These are phyloP conservation scores for Aspergillus tamarii DNA, from an alignment of 2,329 filamentous ascomycete species.

Conservation along the genomic window DNA sequence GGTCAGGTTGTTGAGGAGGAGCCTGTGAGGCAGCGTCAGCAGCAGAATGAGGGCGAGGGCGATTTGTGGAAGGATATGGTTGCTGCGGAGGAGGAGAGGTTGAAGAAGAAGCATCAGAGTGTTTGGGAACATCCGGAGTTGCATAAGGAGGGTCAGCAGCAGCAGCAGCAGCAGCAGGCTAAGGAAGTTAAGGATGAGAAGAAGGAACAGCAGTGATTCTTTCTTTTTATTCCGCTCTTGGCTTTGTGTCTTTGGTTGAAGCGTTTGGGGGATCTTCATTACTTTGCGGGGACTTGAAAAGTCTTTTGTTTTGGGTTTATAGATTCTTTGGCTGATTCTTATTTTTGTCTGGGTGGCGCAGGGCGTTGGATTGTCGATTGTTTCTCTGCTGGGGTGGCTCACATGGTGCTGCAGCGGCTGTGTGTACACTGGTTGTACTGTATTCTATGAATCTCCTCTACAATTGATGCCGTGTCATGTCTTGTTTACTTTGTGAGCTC, in stretches of 20 bases:
- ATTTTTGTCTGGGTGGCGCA: background rate
- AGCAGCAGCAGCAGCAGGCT: background rate
- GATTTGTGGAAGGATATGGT: slow-evolving; percentile 79
- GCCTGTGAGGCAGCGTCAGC: slow-evolving; percentile 69
- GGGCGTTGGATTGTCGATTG: background rate
- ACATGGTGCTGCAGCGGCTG: background rate
- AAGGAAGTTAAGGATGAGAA: background rate
- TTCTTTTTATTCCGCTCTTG: too few relatives aligned
- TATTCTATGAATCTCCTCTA: slow-evolving; percentile 6
- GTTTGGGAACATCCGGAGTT: slow-evolving; percentile 34
- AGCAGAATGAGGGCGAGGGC: slow-evolving; percentile 70
- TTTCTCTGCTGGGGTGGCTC: background rate
- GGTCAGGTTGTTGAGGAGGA: slow-evolving; percentile 69
- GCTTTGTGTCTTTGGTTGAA: background rate
- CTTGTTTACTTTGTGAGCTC: background rate
- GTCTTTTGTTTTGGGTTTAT: slow-evolving; percentile 2
- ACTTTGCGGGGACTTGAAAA: background rate
- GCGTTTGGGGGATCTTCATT: background rate
- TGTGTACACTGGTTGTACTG: slow-evolving; percentile 7
- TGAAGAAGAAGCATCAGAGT: slow-evolving; percentile 46
- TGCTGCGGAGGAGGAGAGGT: slow-evolving; percentile 49
- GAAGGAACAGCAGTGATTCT: background rate
- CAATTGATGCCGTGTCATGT: background rate
- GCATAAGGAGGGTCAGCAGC: background rate
- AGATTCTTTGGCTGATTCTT: background rate